phyloP scores from a whole-genome alignment of 306 rosid species.

The Castanea sativa region DNA sequence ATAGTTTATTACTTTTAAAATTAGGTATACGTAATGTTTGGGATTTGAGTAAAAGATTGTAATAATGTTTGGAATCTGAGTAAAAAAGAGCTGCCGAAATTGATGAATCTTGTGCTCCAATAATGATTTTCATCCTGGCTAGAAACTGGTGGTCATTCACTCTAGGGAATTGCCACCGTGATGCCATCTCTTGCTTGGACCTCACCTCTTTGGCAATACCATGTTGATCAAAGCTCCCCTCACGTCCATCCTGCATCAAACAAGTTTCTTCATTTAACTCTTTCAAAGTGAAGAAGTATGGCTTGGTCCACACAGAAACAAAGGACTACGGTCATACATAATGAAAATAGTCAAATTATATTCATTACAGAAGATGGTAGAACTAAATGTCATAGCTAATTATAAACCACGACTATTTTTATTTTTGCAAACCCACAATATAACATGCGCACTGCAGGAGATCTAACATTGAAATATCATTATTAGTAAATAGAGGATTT shows the following conservation, averaged over 20 bases:
- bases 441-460: neutral
- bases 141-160: neutral
- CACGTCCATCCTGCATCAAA: conserved; percentile 9
- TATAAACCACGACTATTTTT: neutral
- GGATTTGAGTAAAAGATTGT: conserved; percentile 26
- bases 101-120: conserved; percentile 3
- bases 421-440: neutral
- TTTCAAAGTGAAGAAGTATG: neutral
- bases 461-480: neutral
- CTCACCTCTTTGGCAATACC: neutral
- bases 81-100: conserved; percentile 2
- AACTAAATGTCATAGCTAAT: neutral
- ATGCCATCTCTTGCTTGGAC: conserved; percentile 12
- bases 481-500: neutral
- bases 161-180: neutral
- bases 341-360: neutral
- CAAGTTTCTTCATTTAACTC: conserved; percentile 1
- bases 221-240: neutral
- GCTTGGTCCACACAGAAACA: neutral
- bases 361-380: neutral
- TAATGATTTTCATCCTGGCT: neutral
- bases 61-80: conserved; percentile 26
- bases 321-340: neutral
- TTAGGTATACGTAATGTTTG: conserved; percentile 20
- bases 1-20: neutral